Conservation (phyloP, 352 stramenopile species). For the Blastocystis sp. region DNA sequence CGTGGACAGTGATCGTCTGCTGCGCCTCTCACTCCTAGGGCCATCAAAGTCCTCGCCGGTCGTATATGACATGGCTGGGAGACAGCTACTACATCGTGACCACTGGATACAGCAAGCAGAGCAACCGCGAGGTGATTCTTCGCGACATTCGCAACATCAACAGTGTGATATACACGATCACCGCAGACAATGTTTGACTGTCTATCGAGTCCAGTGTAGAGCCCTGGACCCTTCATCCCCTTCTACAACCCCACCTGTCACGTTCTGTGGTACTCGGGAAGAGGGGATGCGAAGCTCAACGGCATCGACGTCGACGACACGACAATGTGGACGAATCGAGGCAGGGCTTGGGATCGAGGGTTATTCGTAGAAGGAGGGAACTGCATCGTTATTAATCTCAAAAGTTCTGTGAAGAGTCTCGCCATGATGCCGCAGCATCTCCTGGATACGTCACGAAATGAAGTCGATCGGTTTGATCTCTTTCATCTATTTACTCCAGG, state of each 20-base stretch:
- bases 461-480: neutral
- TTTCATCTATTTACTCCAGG: neutral
- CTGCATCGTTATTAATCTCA: neutral
- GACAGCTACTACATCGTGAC: slow-evolving; percentile 38
- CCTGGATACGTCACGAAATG: neutral
- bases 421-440: slow-evolving; percentile 34
- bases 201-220: neutral
- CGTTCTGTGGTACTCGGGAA: slow-evolving; percentile 19
- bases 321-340: slow-evolving; percentile 42
- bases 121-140: slow-evolving; percentile 40
- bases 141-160: slow-evolving; percentile 30
- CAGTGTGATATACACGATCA: slow-evolving; percentile 1
- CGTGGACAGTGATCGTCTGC: neutral
- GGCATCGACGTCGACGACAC: slow-evolving; percentile 34
- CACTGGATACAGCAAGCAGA: slow-evolving; percentile 8
- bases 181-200: neutral
- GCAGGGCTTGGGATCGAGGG: neutral
- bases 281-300: slow-evolving; percentile 16
- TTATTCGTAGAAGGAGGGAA: slow-evolving; percentile 10
- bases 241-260: slow-evolving; percentile 47
- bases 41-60: neutral
- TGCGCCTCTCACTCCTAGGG: neutral
- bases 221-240: slow-evolving; percentile 16
- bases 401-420: neutral
- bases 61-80: slow-evolving; percentile 28